phyloP scores from a whole-genome alignment of 2,329 filamentous ascomycete species.

The Elsinoe batatas region DNA sequence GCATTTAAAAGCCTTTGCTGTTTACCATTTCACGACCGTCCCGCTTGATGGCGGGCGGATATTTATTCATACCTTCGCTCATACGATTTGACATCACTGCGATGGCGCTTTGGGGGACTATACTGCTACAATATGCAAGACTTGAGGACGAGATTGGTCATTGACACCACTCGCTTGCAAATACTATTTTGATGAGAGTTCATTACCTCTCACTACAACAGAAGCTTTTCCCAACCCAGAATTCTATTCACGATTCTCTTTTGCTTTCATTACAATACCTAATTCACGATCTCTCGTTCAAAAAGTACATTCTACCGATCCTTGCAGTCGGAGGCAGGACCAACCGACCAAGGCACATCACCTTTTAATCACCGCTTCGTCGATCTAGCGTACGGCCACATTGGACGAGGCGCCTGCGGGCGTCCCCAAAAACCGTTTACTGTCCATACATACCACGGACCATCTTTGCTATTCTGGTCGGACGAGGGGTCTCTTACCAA shows the following conservation, averaged over 20 bases:
- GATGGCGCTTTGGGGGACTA: slow-evolving; percentile 8
- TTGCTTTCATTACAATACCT: neutral
- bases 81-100: slow-evolving; percentile 12
- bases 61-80: slow-evolving; percentile 9
- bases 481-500: too few species aligned
- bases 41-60: neutral
- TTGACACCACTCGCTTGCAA: slow-evolving; percentile 5
- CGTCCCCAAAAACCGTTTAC: slow-evolving; percentile 4
- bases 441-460: slow-evolving; percentile 6
- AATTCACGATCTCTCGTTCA: slow-evolving; percentile 3
- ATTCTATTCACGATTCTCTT: slow-evolving; percentile 4
- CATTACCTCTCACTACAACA: neutral
- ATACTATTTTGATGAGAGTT: neutral
- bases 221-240: neutral
- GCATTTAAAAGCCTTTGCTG: slow-evolving; percentile 3
- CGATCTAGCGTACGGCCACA: neutral
- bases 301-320: slow-evolving; percentile 1
- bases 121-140: neutral
- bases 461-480: neutral
- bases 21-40: slow-evolving; percentile 7
- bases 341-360: neutral
- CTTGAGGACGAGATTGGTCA: neutral
- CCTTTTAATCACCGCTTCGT: neutral
- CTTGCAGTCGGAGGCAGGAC: neutral
- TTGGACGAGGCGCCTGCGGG: neutral